phyloP scores from a whole-genome alignment of 2,329 filamentous ascomycete genomes.

The Paraconiothyrium brasiliense region DNA sequence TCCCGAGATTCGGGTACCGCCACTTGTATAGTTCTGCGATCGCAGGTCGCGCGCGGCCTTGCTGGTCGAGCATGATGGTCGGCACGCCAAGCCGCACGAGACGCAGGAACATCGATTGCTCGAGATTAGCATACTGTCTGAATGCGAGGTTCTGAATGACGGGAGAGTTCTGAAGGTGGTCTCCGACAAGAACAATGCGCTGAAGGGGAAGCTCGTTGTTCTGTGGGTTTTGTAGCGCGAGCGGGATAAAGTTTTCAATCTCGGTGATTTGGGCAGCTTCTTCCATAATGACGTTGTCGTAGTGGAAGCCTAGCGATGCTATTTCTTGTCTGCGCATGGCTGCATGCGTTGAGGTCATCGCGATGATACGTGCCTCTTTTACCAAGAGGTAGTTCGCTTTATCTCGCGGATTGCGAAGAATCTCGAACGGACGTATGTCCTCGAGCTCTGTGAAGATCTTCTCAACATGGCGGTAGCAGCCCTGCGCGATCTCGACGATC shows the following conservation, averaged over 20 bases:
- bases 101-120: slow-evolving; percentile 93
- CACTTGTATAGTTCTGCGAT: slow-evolving; percentile 92
- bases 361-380: slow-evolving; percentile 95
- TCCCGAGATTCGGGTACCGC: slow-evolving; percentile 84
- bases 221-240: slow-evolving; percentile 86
- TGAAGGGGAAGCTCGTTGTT: slow-evolving; percentile 79
- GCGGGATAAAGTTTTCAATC: slow-evolving; percentile 93
- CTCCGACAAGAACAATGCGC: slow-evolving; percentile 89
- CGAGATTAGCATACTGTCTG: slow-evolving; percentile 92
- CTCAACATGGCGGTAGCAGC: slow-evolving; percentile 87
- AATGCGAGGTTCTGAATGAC: slow-evolving; percentile 95
- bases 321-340: slow-evolving; percentile 95
- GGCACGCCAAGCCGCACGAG: slow-evolving; percentile 93
- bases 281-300: slow-evolving; percentile 98
- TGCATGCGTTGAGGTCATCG: slow-evolving; percentile 98
- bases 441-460: slow-evolving; percentile 93
- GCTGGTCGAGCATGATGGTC: slow-evolving; percentile 86
- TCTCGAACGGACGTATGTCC: slow-evolving; percentile 94
- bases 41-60: slow-evolving; percentile 87
- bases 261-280: slow-evolving; percentile 98
- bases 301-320: slow-evolving; percentile 89
- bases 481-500: slow-evolving; percentile 78
- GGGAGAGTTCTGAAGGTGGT: slow-evolving; percentile 96
- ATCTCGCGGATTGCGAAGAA: slow-evolving; percentile 85
- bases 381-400: slow-evolving; percentile 96